These are phyloP conservation scores for Linnemannia schmuckeri DNA, from an alignment of 192 early-diverging fungal genomes.

Conservation along the genomic window DNA sequence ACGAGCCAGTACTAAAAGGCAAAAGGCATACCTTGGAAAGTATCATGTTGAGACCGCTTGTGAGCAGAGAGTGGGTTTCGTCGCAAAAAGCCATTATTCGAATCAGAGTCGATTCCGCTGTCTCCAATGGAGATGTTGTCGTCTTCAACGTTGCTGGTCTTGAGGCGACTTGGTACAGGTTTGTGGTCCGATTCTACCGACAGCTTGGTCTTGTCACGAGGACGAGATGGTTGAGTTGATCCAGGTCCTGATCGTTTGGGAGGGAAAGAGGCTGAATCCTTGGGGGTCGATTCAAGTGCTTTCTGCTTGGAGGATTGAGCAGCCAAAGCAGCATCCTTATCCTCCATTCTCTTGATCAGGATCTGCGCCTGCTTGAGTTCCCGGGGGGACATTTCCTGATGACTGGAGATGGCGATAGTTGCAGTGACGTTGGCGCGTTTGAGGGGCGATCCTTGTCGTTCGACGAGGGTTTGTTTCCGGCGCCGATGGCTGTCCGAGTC, in stretches of 20 bases:
- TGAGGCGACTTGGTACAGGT: background rate
- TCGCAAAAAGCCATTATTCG: constrained; percentile 29
- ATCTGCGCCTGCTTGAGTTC: constrained; percentile 49
- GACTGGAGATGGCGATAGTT: background rate
- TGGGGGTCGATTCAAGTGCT: background rate
- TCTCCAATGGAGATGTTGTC: constrained; percentile 52
- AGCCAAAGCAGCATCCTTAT: constrained; percentile 23
- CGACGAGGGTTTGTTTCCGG: constrained; percentile 20
- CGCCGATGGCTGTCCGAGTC: constrained; percentile 44
- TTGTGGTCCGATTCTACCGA: constrained; percentile 6
- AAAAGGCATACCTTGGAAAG: constrained; percentile 16
- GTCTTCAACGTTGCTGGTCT: constrained; percentile 20
- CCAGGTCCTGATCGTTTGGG: background rate
- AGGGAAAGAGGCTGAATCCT: background rate
- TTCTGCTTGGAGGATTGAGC: constrained; percentile 22
- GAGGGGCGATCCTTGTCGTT: constrained; percentile 24
- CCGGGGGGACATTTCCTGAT: constrained; percentile 37
- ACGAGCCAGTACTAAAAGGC: too few relatives aligned
- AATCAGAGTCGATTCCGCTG: constrained; percentile 56
- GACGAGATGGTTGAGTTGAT: constrained; percentile 9
- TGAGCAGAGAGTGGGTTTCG: constrained; percentile 14
- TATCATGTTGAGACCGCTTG: constrained; percentile 5
- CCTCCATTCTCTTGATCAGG: constrained; percentile 51
- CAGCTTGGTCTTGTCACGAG: constrained; percentile 13
- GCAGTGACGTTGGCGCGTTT: constrained; percentile 9